Percentiles rank a stretch among this genome's conserved stretches.
These are phyloP conservation scores for Apiospora rasikravindrae DNA, from an alignment of 2,329 filamentous ascomycete species.

Conservation along the genomic window DNA sequence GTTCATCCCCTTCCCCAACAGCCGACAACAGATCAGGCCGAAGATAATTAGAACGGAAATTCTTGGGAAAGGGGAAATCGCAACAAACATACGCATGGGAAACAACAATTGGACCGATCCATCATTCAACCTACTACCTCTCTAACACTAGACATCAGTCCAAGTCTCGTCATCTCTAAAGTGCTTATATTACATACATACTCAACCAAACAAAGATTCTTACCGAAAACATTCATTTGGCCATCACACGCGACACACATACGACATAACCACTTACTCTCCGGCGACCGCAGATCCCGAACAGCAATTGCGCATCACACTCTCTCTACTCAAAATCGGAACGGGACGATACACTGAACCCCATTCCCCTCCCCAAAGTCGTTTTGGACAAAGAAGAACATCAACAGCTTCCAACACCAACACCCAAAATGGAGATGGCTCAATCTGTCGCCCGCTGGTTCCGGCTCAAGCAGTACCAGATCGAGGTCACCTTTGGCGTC, in stretches of 20 bases:
- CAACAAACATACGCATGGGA: neutral
- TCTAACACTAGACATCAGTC: neutral
- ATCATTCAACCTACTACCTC: neutral
- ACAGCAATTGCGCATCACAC: neutral
- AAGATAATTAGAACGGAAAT: constrained; percentile 1
- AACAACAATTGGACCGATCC: neutral
- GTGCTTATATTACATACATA: neutral
- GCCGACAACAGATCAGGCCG: neutral
- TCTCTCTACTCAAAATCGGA: neutral
- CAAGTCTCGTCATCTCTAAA: neutral
- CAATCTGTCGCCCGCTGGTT: constrained; percentile 79
- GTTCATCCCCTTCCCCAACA: neutral
- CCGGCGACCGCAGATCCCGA: constrained; percentile 5
- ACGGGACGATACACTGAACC: neutral
- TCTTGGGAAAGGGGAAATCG: constrained; percentile 8
- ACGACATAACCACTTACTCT: neutral
- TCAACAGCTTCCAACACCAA: neutral
- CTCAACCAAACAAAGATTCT: neutral
- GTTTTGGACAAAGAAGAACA: neutral
- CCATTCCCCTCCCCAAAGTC: neutral
- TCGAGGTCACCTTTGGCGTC: constrained; percentile 94
- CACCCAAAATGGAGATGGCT: constrained; percentile 41
- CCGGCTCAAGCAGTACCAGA: constrained; percentile 94
- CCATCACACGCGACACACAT: neutral
- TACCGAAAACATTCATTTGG: neutral